Base-by-base conservation (phyloP, 345 rosid genomes). In the Stellera chamaejasme region DNA sequence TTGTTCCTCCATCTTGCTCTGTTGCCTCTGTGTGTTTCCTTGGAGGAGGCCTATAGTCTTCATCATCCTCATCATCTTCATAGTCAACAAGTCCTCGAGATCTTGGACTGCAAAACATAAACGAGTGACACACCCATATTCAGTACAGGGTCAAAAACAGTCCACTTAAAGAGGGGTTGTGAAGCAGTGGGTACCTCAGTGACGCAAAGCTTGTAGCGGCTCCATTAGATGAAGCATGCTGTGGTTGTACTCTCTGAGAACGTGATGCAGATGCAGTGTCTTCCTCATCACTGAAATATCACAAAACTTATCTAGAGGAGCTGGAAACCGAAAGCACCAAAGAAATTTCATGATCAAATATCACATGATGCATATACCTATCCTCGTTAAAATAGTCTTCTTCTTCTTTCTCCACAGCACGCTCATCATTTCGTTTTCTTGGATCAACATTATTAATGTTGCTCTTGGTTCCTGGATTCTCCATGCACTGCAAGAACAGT, bases 11-110 rank as follows among this genome's bases (percentile, higher is more conserved):
- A 65, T 90, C 99, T 13, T 82, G 96, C 59, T 82, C 85, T 1
- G 67, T 65, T 14, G 58, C 62, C 69, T 75, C 95, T 11, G 72
- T 61, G 58, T 79, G 90, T 77, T 81, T 90, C 76, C 69, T 73
- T 6, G 90, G 96, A 47, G 97, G 96, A n/a, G 97, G 96, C 60
- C 73, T 83, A 66, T 83, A 87, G 62, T 85, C 93, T 61, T 83
- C 93, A n/a, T 94, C 99, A 47, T 90, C 99, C 42, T 88, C 96
- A 32, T 93, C 99, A n/a, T 90, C 96, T 10, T 87, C 99, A 48
- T 94, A 94, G 71, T 94, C 99, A 62, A 94, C 99, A 69, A 94
- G 77, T 23, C 95, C 96, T 23, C 87, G 85, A 45, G 88, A 69
- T 71, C 90, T 82, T 55, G 82, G 83, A 64, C 88, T 81, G 61